Conservation (phyloP, 140 eudicot species). For the Senecio squalidus region DNA sequence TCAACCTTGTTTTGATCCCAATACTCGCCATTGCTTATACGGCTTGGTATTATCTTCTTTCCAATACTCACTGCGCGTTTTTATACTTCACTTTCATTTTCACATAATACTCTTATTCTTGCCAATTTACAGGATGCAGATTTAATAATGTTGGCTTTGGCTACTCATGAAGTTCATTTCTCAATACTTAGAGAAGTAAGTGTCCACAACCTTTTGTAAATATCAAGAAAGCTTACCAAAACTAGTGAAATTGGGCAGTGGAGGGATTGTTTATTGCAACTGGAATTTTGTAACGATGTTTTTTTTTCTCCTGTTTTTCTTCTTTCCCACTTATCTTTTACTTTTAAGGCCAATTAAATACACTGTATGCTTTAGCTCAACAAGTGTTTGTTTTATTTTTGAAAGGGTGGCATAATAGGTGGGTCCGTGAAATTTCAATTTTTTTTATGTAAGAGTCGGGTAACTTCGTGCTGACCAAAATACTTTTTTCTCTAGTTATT, state of each 20-base stretch:
- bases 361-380: too few species aligned
- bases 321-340: not conserved
- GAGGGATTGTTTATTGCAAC: not conserved
- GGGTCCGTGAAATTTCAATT: too few species aligned
- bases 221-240: not conserved
- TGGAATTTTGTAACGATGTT: not conserved
- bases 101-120: constrained; percentile 7
- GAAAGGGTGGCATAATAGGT: too few species aligned
- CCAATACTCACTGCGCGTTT: not conserved
- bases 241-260: constrained; percentile 2
- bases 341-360: not conserved
- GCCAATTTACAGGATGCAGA: constrained; percentile 79
- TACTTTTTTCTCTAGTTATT: too few species aligned
- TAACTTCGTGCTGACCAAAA: too few species aligned
- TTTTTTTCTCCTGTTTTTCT: not conserved
- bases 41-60: constrained; percentile 63
- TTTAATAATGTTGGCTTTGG: constrained; percentile 93
- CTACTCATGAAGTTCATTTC: constrained; percentile 97
- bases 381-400: too few species aligned
- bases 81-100: not conserved
- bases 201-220: not conserved
- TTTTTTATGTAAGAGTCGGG: too few species aligned
- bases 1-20: constrained; percentile 86
- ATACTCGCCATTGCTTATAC: constrained; percentile 87
- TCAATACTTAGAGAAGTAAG: constrained; percentile 97